Evolutionary conservation across 2,329 filamentous ascomycete genomes (phyloP).

Genomic region (Nakataea oryzae): DNA sequence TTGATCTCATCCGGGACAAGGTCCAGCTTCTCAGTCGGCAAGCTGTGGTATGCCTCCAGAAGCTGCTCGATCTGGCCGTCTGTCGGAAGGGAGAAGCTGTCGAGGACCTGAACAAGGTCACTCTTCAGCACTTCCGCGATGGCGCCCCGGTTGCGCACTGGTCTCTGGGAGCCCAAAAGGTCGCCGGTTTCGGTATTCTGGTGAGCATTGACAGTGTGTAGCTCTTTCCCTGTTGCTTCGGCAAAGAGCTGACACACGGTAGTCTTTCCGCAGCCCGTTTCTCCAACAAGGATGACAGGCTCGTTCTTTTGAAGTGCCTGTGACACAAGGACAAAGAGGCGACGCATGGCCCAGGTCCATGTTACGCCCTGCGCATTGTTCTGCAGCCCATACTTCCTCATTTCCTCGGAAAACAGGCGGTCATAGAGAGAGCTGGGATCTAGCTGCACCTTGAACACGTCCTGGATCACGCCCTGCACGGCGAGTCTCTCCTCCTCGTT

Average conservation of each 20-base stretch:
- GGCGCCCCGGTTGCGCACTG: constrained; percentile 72
- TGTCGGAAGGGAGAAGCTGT: constrained; percentile 21
- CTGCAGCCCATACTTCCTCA: constrained; percentile 34
- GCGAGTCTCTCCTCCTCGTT: constrained; percentile 76
- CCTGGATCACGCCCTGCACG: constrained; percentile 82
- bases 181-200: constrained; percentile 98
- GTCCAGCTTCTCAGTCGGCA: constrained; percentile 31
- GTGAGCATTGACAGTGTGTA: constrained; percentile 93
- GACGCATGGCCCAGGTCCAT: constrained; percentile 91
- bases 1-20: constrained; percentile 36
- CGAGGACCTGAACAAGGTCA: constrained; percentile 44
- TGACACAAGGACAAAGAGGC: constrained; percentile 81
- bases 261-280: constrained; percentile 96
- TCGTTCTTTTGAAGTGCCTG: constrained; percentile 83
- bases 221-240: constrained; percentile 61
- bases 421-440: constrained; percentile 67
- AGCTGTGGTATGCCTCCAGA: constrained; percentile 45
- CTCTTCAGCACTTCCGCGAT: constrained; percentile 55
- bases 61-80: constrained; percentile 41
- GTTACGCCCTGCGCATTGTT: constrained; percentile 58
- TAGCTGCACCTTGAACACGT: constrained; percentile 77
- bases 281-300: constrained; percentile 86
- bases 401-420: constrained; percentile 41
- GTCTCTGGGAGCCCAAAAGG: constrained; percentile 88
- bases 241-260: constrained; percentile 90